A percentile compares a stretch with the other conserved stretches of the same genome.
Conservation (phyloP, 441 rosid genomes). For the Adansonia madagascariensis region DNA sequence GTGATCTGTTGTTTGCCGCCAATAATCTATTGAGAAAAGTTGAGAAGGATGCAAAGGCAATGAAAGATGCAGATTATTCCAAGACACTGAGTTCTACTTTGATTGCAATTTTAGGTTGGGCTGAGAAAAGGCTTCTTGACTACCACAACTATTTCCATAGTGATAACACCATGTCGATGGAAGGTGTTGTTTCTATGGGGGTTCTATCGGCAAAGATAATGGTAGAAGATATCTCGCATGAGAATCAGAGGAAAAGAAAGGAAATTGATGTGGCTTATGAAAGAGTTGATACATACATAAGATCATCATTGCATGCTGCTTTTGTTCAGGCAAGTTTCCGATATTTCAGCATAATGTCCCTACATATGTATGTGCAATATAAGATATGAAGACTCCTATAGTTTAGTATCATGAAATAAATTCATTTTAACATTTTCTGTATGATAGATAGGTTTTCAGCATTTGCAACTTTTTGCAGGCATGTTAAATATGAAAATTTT, state of each 20-base stretch:
- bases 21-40: constrained; percentile 56
- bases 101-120: constrained; percentile 56
- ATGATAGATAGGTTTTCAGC: background rate
- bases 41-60: constrained; percentile 51
- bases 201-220: constrained; percentile 54
- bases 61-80: constrained; percentile 43
- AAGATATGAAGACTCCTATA: background rate
- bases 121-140: constrained; percentile 59
- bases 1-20: constrained; percentile 65
- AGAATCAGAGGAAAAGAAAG: constrained; percentile 47
- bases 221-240: constrained; percentile 52
- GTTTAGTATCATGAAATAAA: constrained; percentile 12
- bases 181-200: constrained; percentile 55
- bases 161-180: constrained; percentile 58
- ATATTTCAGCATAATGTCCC: constrained; percentile 24
- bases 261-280: constrained; percentile 44
- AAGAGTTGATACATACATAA: constrained; percentile 61
- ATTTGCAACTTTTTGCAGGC: background rate
- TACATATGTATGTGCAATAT: background rate
- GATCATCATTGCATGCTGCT: constrained; percentile 56
- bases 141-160: constrained; percentile 62
- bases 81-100: constrained; percentile 48
- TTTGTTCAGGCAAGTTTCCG: constrained; percentile 56
- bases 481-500: background rate
- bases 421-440: background rate